These are phyloP conservation scores for Paramecium sexaurelia DNA, from an alignment of 73 alveolate genomes.

Conservation along the genomic window DNA sequence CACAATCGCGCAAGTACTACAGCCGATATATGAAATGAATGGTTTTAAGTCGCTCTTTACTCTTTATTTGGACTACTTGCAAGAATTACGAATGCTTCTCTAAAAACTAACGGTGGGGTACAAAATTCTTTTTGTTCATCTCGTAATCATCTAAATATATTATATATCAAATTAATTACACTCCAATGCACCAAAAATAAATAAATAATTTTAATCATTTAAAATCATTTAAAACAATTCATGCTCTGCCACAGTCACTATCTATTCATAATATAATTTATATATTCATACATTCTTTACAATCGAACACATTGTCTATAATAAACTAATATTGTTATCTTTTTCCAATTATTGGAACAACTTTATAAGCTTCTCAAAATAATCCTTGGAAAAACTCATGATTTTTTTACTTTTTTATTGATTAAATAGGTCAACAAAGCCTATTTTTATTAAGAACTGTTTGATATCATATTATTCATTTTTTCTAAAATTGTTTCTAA, in stretches of 20 bases:
- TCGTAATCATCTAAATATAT: constrained; percentile 15
- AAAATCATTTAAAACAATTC: constrained; percentile 31
- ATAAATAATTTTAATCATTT: constrained; percentile 18
- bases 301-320: constrained; percentile 27
- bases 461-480: background rate
- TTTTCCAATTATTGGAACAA: background rate
- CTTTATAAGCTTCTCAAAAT: background rate
- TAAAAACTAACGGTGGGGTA: constrained; percentile 39
- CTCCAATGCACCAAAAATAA: constrained; percentile 47
- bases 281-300: background rate
- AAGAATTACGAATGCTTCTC: background rate
- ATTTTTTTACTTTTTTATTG: background rate
- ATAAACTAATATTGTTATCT: background rate
- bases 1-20: constrained; percentile 55
- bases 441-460: background rate
- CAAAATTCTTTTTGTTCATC: background rate
- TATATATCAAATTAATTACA: background rate
- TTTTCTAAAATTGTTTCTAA: background rate
- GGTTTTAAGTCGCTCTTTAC: constrained; percentile 35
- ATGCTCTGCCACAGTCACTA: constrained; percentile 9
- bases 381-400: background rate
- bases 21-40: constrained; percentile 44
- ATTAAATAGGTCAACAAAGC: background rate
- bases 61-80: constrained; percentile 27
- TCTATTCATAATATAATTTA: background rate